A percentile compares a stretch with the other conserved stretches of the same genome.
Evolutionary conservation across 768 basidiomycete genomes (phyloP).

Genomic region (Xerocomellus intermedius): DNA sequence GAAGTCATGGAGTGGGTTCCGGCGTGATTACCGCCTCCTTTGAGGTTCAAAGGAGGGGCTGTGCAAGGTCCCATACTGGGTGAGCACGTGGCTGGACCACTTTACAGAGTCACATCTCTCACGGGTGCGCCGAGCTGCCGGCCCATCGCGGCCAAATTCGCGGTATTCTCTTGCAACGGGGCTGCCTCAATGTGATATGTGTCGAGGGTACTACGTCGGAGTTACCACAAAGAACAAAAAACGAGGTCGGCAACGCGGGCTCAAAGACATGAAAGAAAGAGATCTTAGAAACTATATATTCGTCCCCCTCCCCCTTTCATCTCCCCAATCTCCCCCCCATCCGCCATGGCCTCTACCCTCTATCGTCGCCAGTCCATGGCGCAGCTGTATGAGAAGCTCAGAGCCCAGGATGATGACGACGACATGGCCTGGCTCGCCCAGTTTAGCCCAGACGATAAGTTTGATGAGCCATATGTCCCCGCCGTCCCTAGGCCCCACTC

Average conservation of each 20-base stretch:
- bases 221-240: slow-evolving; percentile 41
- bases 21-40: slow-evolving; percentile 6
- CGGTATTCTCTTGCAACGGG: slow-evolving; percentile 28
- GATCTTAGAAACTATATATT: slow-evolving; percentile 33
- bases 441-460: slow-evolving; percentile 34
- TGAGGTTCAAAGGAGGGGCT: slow-evolving; percentile 17
- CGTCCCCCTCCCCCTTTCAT: slow-evolving; percentile 16
- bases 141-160: slow-evolving; percentile 16
- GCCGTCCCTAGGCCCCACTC: slow-evolving; percentile 16
- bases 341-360: slow-evolving; percentile 30
- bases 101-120: slow-evolving; percentile 32
- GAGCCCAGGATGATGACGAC: slow-evolving; percentile 35
- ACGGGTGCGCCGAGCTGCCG: slow-evolving; percentile 22
- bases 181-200: slow-evolving; percentile 37
- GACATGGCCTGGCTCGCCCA: slow-evolving; percentile 37
- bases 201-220: slow-evolving; percentile 37
- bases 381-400: slow-evolving; percentile 35
- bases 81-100: slow-evolving; percentile 26
- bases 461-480: slow-evolving; percentile 25
- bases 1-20: slow-evolving; percentile 8
- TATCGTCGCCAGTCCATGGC: slow-evolving; percentile 38
- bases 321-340: slow-evolving; percentile 11
- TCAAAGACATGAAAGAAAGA: slow-evolving; percentile 40
- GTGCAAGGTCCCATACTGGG: slow-evolving; percentile 8
- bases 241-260: slow-evolving; percentile 40